Percentiles rank a stretch among this genome's conserved stretches.
Evolutionary conservation across 208 protist genomes (phyloP).

Genomic region (Trypanosoma platydactyli): DNA sequence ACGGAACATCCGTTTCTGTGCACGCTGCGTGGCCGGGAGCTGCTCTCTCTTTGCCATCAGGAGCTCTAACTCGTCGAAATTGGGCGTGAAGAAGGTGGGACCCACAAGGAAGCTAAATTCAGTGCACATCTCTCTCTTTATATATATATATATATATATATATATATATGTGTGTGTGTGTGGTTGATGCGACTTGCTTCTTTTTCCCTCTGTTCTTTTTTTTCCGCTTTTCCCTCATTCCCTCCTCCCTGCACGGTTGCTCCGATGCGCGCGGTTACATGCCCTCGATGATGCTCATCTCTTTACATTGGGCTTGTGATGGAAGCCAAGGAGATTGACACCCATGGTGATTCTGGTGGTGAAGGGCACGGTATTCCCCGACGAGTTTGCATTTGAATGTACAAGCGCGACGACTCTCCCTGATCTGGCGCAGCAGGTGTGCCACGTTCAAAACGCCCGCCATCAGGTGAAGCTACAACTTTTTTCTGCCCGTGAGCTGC

Average conservation of each 20-base stretch:
- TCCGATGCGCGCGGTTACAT: not conserved
- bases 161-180: slow-evolving; percentile 1
- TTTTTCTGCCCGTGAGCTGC: slow-evolving; percentile 68
- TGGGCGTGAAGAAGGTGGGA: not conserved
- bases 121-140: not conserved
- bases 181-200: not conserved
- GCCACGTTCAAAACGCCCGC: slow-evolving; percentile 64
- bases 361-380: slow-evolving; percentile 80
- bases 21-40: slow-evolving; percentile 32
- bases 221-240: not conserved
- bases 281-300: too few species aligned
- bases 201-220: slow-evolving; percentile 5
- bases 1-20: slow-evolving; percentile 34
- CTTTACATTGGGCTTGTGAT: too few species aligned
- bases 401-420: slow-evolving; percentile 18
- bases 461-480: slow-evolving; percentile 71
- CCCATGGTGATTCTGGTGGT: slow-evolving; percentile 75
- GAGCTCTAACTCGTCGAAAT: slow-evolving; percentile 16
- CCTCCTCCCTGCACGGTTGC: not conserved
- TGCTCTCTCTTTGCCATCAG: slow-evolving; percentile 29
- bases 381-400: slow-evolving; percentile 70
- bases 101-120: not conserved
- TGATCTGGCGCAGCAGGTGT: slow-evolving; percentile 36
- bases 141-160: slow-evolving; percentile 7
- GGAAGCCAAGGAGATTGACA: not conserved